Base-by-base conservation (phyloP, 2,329 filamentous ascomycete species). In the Claviceps capensis region DNA sequence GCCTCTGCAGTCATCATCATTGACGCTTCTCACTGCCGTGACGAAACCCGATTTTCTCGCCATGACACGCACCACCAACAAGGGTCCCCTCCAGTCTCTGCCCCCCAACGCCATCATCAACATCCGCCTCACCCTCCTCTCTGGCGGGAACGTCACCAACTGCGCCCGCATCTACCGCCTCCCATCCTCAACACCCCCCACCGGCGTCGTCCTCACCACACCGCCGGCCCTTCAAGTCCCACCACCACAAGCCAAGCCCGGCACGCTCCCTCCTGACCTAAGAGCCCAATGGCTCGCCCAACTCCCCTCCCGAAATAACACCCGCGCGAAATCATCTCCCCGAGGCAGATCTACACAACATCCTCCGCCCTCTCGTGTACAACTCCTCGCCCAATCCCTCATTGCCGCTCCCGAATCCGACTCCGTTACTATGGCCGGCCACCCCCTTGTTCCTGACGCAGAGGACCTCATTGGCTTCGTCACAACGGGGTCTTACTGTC, bases 161-260 rank as follows among this genome's bases (percentile, higher is more conserved):
- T 86, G 85, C 64, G 88, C 91, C 4, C 80, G 93, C 38, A 82
- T 97, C 57, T 98, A 97, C 67, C 83, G 87, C 14, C 79, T 97
- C 16, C 91, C n/a, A 3, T 66, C 71, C 1, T 53, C 52, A 2
- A 55, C 60, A 0, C 34, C 30, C 45, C 2, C 47, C 60, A 8
- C 52, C 53, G 8, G 55, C 59, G 3, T 59, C 62, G 1, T 63
- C 65, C 6, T 63, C 67, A 3, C 30, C 61, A 65, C 23, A 66
- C 70, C 22, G 70, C 77, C 59, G 71, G 78, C 5, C 70, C 75
- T 11, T 69, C 73, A 1, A 73, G 73, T 0, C 62, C 72, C 66
- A 1, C 65, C 62, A 7, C 16, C 44, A 50, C 19, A 44, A 45
- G 16, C 56, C 52, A 44, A 17, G 5, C 37, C 51, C 55, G 16